A percentile compares a stretch with the other conserved stretches of the same genome.
Conservation (phyloP, 2,329 filamentous ascomycete genomes). For the Cordyceps javanica region DNA sequence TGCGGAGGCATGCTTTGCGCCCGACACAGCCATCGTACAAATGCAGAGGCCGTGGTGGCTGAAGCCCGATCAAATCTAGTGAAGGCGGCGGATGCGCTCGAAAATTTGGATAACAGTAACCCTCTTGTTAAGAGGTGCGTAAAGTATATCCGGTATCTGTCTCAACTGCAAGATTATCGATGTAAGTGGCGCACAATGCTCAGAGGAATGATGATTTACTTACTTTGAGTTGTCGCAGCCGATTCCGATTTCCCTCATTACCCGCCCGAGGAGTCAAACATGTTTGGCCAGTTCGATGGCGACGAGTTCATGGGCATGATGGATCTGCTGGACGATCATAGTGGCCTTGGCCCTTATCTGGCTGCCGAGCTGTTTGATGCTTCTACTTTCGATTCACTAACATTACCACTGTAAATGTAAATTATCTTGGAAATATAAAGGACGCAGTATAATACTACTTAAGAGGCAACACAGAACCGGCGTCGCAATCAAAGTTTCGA, state of each 20-base stretch:
- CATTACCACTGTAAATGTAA: not conserved
- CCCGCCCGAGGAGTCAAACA: not conserved
- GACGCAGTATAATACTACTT: no score
- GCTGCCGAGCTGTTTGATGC: slow-evolving; percentile 7
- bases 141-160: slow-evolving; percentile 10
- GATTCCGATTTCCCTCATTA: not conserved
- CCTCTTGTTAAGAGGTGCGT: slow-evolving; percentile 7
- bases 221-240: not conserved
- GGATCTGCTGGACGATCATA: slow-evolving; percentile 3
- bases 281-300: not conserved
- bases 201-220: not conserved
- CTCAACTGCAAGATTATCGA: not conserved
- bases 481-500: not conserved
- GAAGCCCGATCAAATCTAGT: not conserved
- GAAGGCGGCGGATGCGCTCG: slow-evolving; percentile 4
- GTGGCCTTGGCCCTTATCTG: slow-evolving; percentile 3
- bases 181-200: not conserved
- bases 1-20: slow-evolving; percentile 9
- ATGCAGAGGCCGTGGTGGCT: not conserved
- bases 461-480: no score
- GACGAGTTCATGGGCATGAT: slow-evolving; percentile 6
- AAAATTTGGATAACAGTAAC: slow-evolving; percentile 8
- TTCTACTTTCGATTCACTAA: not conserved
- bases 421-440: not conserved
- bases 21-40: not conserved